Base-by-base conservation (phyloP, 2,329 filamentous ascomycete genomes). In the Alternaria gansuensis region DNA sequence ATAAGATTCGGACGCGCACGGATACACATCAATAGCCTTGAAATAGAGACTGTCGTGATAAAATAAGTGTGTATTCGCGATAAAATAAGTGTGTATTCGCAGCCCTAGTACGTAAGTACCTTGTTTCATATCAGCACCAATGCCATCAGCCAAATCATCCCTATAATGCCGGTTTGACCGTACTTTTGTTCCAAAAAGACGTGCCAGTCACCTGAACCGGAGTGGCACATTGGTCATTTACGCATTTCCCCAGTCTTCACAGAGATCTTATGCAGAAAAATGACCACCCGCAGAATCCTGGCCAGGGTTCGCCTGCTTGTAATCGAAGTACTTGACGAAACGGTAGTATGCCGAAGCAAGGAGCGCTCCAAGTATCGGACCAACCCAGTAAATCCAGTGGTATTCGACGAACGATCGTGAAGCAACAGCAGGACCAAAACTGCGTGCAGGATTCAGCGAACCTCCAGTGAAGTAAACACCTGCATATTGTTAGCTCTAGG, bases 291-390 rank as follows among this genome's bases (percentile, higher is more conserved):
- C 23, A 48, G 59, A 59, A 34, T 73, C 69, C 51, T 73, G 71
- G 1, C 69, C 71, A 9, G 68, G 68, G 48, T 74, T 73, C 14
- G 66, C 69, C 49, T 65, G 62, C 48, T 74, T 65, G 28, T 74
- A 74, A 33, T 72, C 62, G 46, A 70, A 64, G 57, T 73, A 64
- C 63, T 79, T 78, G 50, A 84, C 74, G 50, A 83, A 73, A 39
- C 69, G 68, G 33, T 80, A 85, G 65, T 83, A 83, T 4, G 74
- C 80, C 4, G 79, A 77, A 0, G 82, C 82, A 3, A 84, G 65
- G 1, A 80, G 66, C 4, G 60, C 66, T 11, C 80, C 79, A 4
- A 81, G 70, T 8, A 67, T 57, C 0, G 80, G 79, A 1, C 80
- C 80, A 14, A 81, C 50, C 79, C 80, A 82, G 66, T 82, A 82